These are phyloP conservation scores for Paramecium sonneborni DNA, from an alignment of 73 alveolate genomes.

Conservation along the genomic window DNA sequence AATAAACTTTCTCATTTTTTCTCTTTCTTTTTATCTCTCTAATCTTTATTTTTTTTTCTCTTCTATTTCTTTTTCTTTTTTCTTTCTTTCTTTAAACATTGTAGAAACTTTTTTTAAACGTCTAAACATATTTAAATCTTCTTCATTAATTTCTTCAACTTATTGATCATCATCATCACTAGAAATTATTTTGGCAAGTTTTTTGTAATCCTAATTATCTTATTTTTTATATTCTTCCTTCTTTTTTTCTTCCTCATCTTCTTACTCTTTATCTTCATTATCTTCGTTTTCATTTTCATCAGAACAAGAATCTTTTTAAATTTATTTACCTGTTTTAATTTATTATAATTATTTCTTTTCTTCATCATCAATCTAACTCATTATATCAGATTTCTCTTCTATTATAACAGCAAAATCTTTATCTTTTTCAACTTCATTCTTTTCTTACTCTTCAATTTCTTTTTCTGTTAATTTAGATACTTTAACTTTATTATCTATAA, in stretches of 20 bases:
- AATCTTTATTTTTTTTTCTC: not conserved
- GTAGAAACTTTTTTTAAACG: not conserved
- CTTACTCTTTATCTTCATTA: not conserved
- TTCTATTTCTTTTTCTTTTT: not conserved
- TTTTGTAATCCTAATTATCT: not conserved
- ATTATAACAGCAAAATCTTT: not conserved
- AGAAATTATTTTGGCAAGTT: not conserved
- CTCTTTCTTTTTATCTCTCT: constrained; percentile 16
- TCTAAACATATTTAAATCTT: not conserved
- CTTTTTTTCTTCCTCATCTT: not conserved
- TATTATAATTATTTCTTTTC: not conserved
- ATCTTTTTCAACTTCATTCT: not conserved
- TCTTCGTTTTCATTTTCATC: not conserved
- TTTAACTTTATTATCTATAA: not conserved
- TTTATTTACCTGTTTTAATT: not conserved
- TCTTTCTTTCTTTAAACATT: constrained; percentile 7
- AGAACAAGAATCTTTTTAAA: not conserved
- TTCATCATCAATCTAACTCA: constrained; percentile 6
- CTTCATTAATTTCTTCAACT: not conserved
- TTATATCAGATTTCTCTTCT: not conserved
- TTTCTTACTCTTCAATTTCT: not conserved
- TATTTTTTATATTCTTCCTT: not conserved
- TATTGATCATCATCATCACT: not conserved
- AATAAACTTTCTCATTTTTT: not conserved
- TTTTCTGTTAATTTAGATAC: not conserved